phyloP scores from a whole-genome alignment of 192 early-diverging fungal genomes.

The Coemansia erecta region DNA sequence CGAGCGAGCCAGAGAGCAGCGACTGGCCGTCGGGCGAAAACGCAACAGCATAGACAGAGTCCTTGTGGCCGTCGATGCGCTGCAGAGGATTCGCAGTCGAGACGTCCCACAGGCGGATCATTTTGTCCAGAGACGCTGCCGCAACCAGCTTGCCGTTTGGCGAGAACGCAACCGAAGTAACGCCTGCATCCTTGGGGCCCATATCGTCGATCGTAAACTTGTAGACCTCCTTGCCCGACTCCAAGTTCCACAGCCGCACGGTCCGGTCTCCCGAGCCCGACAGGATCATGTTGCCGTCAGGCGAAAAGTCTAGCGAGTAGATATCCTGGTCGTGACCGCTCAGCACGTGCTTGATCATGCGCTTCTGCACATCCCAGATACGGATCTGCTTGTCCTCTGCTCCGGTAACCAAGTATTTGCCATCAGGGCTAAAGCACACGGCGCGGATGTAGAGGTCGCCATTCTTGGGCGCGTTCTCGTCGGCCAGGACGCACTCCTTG shows the following conservation, averaged over 20 bases:
- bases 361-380: slow-evolving; percentile 68
- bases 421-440: slow-evolving; percentile 94
- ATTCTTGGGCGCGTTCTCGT: slow-evolving; percentile 71
- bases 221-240: slow-evolving; percentile 68
- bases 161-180: slow-evolving; percentile 92
- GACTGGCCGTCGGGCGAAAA: slow-evolving; percentile 91
- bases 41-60: slow-evolving; percentile 94
- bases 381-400: slow-evolving; percentile 95
- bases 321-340: slow-evolving; percentile 95
- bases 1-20: slow-evolving; percentile 87
- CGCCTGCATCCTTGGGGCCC: slow-evolving; percentile 85
- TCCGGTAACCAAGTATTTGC: slow-evolving; percentile 86
- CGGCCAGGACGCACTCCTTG: slow-evolving; percentile 75
- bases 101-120: slow-evolving; percentile 90
- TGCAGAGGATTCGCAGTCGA: slow-evolving; percentile 67
- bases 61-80: slow-evolving; percentile 90
- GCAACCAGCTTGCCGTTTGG: slow-evolving; percentile 85
- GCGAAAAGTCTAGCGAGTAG: slow-evolving; percentile 91
- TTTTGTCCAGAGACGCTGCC: slow-evolving; percentile 88
- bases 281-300: slow-evolving; percentile 85
- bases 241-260: slow-evolving; percentile 85
- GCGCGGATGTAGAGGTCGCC: slow-evolving; percentile 94
- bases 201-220: slow-evolving; percentile 77
- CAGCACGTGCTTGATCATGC: slow-evolving; percentile 65
- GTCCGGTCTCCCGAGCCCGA: slow-evolving; percentile 86